Percentiles rank a stretch among this genome's conserved stretches.
These are phyloP conservation scores for Suhomyces guaymorum DNA, from an alignment of 1,139 yeast species.

Conservation along the genomic window DNA sequence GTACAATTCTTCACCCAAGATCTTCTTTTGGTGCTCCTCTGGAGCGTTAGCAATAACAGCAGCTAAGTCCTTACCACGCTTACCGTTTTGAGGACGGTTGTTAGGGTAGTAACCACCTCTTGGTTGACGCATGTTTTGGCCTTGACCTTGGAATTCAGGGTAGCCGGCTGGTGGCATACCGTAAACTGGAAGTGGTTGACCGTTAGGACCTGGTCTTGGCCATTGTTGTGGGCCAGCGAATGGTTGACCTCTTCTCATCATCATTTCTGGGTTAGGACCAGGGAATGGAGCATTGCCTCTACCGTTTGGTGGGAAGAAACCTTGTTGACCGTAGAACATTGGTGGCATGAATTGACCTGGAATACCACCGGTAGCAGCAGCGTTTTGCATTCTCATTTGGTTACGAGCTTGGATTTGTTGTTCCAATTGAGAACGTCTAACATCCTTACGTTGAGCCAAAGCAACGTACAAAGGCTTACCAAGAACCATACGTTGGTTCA, in stretches of 20 bases:
- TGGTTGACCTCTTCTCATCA: slow-evolving; percentile 74
- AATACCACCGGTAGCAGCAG: slow-evolving; percentile 82
- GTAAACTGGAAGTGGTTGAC: slow-evolving; percentile 78
- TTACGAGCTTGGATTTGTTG: slow-evolving; percentile 98
- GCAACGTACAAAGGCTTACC: slow-evolving; percentile 98
- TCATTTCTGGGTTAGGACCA: slow-evolving; percentile 78
- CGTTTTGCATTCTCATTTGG: slow-evolving; percentile 98
- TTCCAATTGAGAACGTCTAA: slow-evolving; percentile 94
- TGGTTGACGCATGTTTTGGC: slow-evolving; percentile 47
- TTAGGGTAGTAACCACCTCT: slow-evolving; percentile 50
- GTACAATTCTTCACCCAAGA: slow-evolving; percentile 96
- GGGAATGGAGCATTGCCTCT: slow-evolving; percentile 86
- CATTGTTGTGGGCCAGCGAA: slow-evolving; percentile 58
- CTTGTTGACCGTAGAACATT: slow-evolving; percentile 90
- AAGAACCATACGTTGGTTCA: slow-evolving; percentile 95
- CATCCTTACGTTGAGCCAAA: slow-evolving; percentile 98
- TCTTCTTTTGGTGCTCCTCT: slow-evolving; percentile 92
- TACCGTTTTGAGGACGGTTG: slow-evolving; percentile 37
- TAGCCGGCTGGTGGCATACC: slow-evolving; percentile 81
- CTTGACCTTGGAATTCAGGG: slow-evolving; percentile 54
- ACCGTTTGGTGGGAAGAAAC: slow-evolving; percentile 77
- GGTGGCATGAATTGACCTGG: slow-evolving; percentile 97
- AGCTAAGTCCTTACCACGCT: slow-evolving; percentile 50
- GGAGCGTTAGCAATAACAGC: slow-evolving; percentile 65
- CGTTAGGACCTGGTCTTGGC: slow-evolving; percentile 78